Conservation (phyloP, 768 basidiomycete species). For the Hysterangium stoloniferum region DNA sequence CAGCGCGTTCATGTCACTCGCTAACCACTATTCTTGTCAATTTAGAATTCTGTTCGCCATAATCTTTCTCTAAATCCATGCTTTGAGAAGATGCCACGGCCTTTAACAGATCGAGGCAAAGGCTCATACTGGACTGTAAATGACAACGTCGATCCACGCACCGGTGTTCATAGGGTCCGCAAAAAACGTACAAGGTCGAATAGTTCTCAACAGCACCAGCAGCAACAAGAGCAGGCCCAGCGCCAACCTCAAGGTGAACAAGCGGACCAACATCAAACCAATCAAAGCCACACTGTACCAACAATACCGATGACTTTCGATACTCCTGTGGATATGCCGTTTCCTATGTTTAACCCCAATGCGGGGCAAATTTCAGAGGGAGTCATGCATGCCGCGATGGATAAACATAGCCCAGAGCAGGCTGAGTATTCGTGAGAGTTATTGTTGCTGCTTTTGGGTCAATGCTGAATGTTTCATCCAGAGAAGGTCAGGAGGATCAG, state of each 20-base stretch:
- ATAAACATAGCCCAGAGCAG: neutral
- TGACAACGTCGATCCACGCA: slow-evolving; percentile 82
- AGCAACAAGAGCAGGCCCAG: slow-evolving; percentile 42
- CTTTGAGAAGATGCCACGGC: slow-evolving; percentile 88
- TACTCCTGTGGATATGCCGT: slow-evolving; percentile 5
- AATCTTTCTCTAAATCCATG: slow-evolving; percentile 87
- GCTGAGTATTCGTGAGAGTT: slow-evolving; percentile 3
- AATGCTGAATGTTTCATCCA: neutral
- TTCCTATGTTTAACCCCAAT: slow-evolving; percentile 7
- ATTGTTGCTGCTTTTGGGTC: neutral
- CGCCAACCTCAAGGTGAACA: neutral
- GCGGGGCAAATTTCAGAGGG: neutral
- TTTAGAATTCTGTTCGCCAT: slow-evolving; percentile 83
- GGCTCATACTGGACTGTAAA: slow-evolving; percentile 92
- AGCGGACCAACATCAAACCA: neutral
- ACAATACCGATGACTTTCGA: slow-evolving; percentile 9
- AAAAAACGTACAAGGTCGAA: slow-evolving; percentile 68
- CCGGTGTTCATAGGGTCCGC: slow-evolving; percentile 80
- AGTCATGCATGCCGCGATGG: slow-evolving; percentile 4
- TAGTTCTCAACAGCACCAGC: slow-evolving; percentile 33
- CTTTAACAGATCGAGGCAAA: slow-evolving; percentile 84
- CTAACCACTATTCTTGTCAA: slow-evolving; percentile 11
- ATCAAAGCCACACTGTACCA: neutral
- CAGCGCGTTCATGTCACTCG: slow-evolving; percentile 18
- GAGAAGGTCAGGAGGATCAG: slow-evolving; percentile 4